Evolutionary conservation across 129 eudicot species (phyloP).

Genomic region (Ambrosia artemisiifolia): DNA sequence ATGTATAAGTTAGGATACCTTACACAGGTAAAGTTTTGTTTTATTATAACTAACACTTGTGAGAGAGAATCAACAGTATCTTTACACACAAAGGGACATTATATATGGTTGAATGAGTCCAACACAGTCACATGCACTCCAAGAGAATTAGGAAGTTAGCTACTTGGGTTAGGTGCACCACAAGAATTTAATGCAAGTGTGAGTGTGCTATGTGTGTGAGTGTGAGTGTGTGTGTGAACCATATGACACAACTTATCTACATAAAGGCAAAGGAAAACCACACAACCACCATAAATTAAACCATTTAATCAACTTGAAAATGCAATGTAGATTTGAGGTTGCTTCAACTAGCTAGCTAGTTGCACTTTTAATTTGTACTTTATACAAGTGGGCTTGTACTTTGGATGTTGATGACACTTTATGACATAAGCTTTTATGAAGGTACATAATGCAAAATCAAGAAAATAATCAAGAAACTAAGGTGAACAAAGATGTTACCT

Average conservation of each 20-base stretch:
- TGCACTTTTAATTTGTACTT: constrained; percentile 24
- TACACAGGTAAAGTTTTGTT: background rate
- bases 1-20: constrained; percentile 14
- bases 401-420: constrained; percentile 7
- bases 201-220: constrained; percentile 16
- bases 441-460: constrained; percentile 11
- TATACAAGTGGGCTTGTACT: constrained; percentile 32
- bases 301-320: constrained; percentile 9
- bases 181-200: constrained; percentile 44
- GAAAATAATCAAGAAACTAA: background rate
- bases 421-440: constrained; percentile 6
- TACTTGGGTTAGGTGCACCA: constrained; percentile 42
- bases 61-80: constrained; percentile 27
- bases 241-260: constrained; percentile 44
- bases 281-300: constrained; percentile 32
- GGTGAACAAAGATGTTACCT: constrained; percentile 35
- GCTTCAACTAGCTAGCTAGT: constrained; percentile 7
- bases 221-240: constrained; percentile 27
- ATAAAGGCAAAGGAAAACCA: constrained; percentile 44
- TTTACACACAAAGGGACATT: constrained; percentile 23
- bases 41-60: constrained; percentile 16
- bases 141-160: constrained; percentile 21
- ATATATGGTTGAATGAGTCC: constrained; percentile 36
- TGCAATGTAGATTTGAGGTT: constrained; percentile 2
- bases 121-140: constrained; percentile 42